Evolutionary conservation across 2,329 filamentous ascomycete species (phyloP).

Genomic region (Xylaria hypoxylon): DNA sequence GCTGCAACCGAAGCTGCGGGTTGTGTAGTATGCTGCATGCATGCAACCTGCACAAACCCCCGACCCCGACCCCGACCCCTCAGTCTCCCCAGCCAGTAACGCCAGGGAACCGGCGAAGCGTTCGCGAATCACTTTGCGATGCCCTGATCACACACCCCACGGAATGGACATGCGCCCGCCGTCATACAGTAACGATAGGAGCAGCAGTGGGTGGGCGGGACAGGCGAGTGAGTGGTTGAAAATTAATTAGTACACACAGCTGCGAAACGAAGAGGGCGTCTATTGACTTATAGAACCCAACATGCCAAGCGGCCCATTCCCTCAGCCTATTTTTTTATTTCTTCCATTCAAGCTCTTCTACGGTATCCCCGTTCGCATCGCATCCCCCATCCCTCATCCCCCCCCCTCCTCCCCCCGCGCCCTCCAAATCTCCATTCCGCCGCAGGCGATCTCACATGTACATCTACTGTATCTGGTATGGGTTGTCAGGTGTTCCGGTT

Average conservation of each 20-base stretch:
- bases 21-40: constrained; percentile 26
- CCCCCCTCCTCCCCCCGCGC: background rate
- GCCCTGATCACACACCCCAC: constrained; percentile 37
- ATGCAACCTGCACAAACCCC: constrained; percentile 30
- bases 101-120: constrained; percentile 26
- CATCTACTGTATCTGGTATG: constrained; percentile 14
- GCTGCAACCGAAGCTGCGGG: constrained; percentile 30
- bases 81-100: constrained; percentile 8
- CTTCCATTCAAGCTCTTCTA: background rate
- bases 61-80: background rate
- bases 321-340: background rate
- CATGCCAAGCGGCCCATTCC: constrained; percentile 14
- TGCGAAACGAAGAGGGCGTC: background rate
- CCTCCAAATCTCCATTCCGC: constrained; percentile 24
- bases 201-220: constrained; percentile 30
- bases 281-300: constrained; percentile 3
- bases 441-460: constrained; percentile 37
- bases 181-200: constrained; percentile 31
- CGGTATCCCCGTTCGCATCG: constrained; percentile 10
- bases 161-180: constrained; percentile 27
- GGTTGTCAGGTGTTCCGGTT: constrained; percentile 29
- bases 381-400: background rate
- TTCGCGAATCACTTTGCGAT: constrained; percentile 36
- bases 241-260: constrained; percentile 4
- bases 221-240: constrained; percentile 23